Base-by-base conservation (phyloP, 257 asterid genomes). In the Cruciata laevipes region DNA sequence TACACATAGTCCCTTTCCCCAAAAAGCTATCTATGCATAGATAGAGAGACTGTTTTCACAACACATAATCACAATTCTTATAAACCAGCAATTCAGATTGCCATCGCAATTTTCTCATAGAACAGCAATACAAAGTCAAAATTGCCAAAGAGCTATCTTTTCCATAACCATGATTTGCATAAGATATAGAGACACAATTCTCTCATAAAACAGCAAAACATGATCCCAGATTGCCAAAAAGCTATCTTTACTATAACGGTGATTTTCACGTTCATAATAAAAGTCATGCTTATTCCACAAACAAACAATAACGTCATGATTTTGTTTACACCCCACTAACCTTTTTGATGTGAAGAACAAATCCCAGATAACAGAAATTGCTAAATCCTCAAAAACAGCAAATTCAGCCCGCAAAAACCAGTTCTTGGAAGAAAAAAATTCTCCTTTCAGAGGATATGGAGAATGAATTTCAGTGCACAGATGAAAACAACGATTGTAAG, bases 351-450 rank as follows among this genome's bases (percentile, higher is more conserved):
- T 44, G 70, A 52, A 56, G 55, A 67, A 32, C 38, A 42, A 55
- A 70, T 71, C 71, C 80, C 73, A 72, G 80, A 77, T 73, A 49
- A 55, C 68, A 70, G 51, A 69, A 61, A 42, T n/a, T 53, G 67
- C 61, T 69, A 68, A 72, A 59, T 69, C 70, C 64, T 66, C 37
- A 59, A 80, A 62, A 73, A 66, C 52, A 14, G 13, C 61, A 69
- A 53, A 70, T 52, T 57, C 18, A 47, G 44, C 37, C 4, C 44
- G 49, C 2, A 7, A 27, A 65, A 30, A 27, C 18, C 70, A 44
- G 44, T 53, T 49, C 16, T 25, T 30, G n/a, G 47, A 2, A n/a
- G 40, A 37, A 37, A 30, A 51, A 5, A 20, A 66, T 24, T 4
- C 18, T n/a, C 20, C 9, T 30, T 12, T 30, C n/a, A 20, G 9